phyloP scores from a whole-genome alignment of 805 yeast genomes.

The Lachancea fermentati region DNA sequence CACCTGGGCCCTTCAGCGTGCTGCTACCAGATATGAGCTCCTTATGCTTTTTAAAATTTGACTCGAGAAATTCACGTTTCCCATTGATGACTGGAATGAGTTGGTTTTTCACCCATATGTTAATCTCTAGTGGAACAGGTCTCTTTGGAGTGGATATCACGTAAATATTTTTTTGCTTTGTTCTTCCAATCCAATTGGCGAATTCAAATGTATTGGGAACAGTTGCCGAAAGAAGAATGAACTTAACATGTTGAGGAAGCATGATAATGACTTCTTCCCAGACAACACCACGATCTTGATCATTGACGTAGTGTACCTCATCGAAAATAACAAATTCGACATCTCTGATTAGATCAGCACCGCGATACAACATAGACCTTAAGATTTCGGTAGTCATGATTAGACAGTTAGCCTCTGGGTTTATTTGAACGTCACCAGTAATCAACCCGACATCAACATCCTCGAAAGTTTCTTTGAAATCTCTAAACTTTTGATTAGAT shows the following conservation, averaged over 20 bases:
- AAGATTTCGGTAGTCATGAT: slow-evolving; percentile 98
- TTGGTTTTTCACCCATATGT: slow-evolving; percentile 73
- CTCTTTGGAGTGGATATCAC: slow-evolving; percentile 95
- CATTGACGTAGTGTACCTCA: slow-evolving; percentile 97
- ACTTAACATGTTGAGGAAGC: slow-evolving; percentile 94
- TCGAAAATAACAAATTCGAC: slow-evolving; percentile 97
- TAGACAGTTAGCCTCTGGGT: slow-evolving; percentile 91
- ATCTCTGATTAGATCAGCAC: slow-evolving; percentile 93
- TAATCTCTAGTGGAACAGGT: slow-evolving; percentile 91
- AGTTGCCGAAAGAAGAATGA: slow-evolving; percentile 87
- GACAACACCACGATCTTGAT: slow-evolving; percentile 94
- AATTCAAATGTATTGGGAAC: slow-evolving; percentile 98
- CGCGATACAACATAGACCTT: slow-evolving; percentile 91
- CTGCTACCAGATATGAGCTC: slow-evolving; percentile 42
- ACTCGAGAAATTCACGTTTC: slow-evolving; percentile 59
- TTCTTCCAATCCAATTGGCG: slow-evolving; percentile 98
- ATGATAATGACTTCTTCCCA: slow-evolving; percentile 99
- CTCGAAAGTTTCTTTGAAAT: slow-evolving; percentile 71
- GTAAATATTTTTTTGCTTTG: slow-evolving; percentile 91
- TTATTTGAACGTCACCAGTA: slow-evolving; percentile 97
- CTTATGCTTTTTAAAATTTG: slow-evolving; percentile 56
- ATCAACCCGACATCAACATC: slow-evolving; percentile 87
- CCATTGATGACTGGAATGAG: slow-evolving; percentile 70
- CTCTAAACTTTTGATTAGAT: slow-evolving; percentile 86
- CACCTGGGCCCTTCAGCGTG: slow-evolving; percentile 23